A percentile compares a stretch with the other conserved stretches of the same genome.
These are phyloP conservation scores for Pseudomonodictys pantanalensis DNA, from an alignment of 495 filamentous ascomycete species.

Conservation along the genomic window DNA sequence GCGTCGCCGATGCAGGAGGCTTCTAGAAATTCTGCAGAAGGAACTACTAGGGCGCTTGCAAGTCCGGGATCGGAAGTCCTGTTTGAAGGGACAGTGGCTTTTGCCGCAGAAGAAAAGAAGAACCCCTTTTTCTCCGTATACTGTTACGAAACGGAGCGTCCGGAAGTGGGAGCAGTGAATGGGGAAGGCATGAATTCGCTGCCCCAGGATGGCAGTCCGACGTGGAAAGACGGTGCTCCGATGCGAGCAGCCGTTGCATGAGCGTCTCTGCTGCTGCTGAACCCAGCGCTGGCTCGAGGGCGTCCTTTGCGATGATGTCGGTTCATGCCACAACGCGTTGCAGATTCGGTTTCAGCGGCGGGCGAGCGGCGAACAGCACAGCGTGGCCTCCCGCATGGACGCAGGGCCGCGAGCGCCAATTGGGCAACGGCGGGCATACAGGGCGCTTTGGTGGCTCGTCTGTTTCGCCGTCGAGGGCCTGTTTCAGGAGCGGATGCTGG, in stretches of 20 bases:
- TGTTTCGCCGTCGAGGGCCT: slow-evolving; percentile 19
- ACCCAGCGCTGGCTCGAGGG: not conserved
- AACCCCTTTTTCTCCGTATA: not conserved
- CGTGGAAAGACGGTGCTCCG: not conserved
- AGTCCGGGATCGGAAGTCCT: no score
- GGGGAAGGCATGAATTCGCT: not conserved
- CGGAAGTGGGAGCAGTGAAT: not conserved
- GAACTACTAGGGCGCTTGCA: no score
- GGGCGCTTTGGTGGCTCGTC: not conserved
- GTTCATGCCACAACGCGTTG: not conserved
- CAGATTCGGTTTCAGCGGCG: slow-evolving; percentile 9
- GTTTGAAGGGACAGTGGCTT: no score
- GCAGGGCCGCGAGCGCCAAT: not conserved
- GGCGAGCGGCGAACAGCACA: not conserved
- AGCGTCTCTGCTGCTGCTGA: not conserved
- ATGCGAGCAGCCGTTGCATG: not conserved
- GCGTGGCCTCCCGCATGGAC: not conserved
- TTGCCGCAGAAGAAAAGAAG: no score
- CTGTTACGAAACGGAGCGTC: not conserved
- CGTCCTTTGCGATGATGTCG: slow-evolving; percentile 5
- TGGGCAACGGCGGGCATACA: not conserved
- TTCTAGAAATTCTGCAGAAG: no score
- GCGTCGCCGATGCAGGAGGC: not conserved
- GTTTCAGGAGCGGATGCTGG: slow-evolving; percentile 17
- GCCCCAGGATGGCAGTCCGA: not conserved